These are phyloP conservation scores for Hsuehochloa calcarea DNA, from an alignment of 176 grass and related monocot species.

Conservation along the genomic window DNA sequence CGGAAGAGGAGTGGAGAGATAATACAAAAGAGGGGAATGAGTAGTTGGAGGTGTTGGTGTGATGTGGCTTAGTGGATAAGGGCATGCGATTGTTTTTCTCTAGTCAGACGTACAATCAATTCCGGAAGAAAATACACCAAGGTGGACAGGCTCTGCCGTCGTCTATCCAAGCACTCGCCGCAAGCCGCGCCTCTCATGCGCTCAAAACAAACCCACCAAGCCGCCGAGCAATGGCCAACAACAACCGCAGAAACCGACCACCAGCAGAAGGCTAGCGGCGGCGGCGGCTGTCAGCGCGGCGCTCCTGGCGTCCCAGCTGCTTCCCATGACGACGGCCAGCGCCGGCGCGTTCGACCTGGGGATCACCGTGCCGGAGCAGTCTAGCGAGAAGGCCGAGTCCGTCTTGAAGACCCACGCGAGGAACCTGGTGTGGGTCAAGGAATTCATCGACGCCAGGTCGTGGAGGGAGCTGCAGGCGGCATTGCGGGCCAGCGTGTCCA, in stretches of 20 bases:
- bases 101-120: no score
- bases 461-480: conserved; percentile 66
- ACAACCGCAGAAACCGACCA: background rate
- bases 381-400: conserved; percentile 62
- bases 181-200: background rate
- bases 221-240: background rate
- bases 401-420: conserved; percentile 49
- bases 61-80: no score
- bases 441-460: conserved; percentile 62
- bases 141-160: conserved; percentile 29
- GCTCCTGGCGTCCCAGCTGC: conserved; percentile 40
- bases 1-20: no score
- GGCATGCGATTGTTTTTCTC: no score
- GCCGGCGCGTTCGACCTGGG: conserved; percentile 59
- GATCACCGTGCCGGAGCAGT: conserved; percentile 58
- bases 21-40: no score
- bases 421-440: conserved; percentile 63
- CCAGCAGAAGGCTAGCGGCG: conserved; percentile 33
- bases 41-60: no score
- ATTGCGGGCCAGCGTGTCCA: conserved; percentile 54
- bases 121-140: background rate
- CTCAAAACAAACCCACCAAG: conserved; percentile 17
- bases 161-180: conserved; percentile 25
- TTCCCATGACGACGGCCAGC: conserved; percentile 9
- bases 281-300: conserved; percentile 8